Base-by-base conservation (phyloP, 805 yeast species). In the Candida maesae region DNA sequence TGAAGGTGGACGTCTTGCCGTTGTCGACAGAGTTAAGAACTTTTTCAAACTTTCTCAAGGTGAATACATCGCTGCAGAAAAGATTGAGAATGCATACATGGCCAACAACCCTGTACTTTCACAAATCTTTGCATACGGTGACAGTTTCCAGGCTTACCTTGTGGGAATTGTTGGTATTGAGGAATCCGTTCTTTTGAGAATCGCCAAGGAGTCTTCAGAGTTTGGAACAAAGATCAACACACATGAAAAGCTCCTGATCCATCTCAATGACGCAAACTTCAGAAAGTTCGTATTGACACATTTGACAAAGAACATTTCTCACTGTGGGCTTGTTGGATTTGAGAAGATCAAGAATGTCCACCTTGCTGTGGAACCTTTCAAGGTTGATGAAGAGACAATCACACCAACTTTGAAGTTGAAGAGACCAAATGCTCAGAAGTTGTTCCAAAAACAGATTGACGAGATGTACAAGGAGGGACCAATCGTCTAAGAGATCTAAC, bases 11-110 rank as follows among this genome's bases (percentile, higher is more conserved):
- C 69, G 81, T 35, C 58, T 84, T 18, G 66, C 61, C 36, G 78
- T 84, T 43, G 71, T 84, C 51, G 93, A 84, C 55, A 70, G 93
- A 46, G 88, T 84, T 29, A 84, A 84, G 67, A 84, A 84, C 63
- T 83, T 84, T 64, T 84, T 83, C 70, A 84, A 84, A 50, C 58
- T 77, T 39, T 67, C 80, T 3, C 82, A 77, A 56, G 82, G 82
- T 36, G 81, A 77, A 61, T 84, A 83, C 59, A 74, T 84, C 41
- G 83, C 88, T 1, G 85, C 88, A 15, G 93, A 84, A 54, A 81
- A 76, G 60, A 76, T 84, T 50, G 91, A 84, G 56, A 81, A 79
- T 53, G 61, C 65, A 13, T 82, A 83, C 58, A 58, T 78, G 26
- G 68, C 83, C 0, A 64, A 68, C 20, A 71, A 74, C 50, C 71